A percentile compares a stretch with the other conserved stretches of the same genome.
Evolutionary conservation across 345 rosid genomes (phyloP).

Genomic region (Psidium friedrichsthalianum): DNA sequence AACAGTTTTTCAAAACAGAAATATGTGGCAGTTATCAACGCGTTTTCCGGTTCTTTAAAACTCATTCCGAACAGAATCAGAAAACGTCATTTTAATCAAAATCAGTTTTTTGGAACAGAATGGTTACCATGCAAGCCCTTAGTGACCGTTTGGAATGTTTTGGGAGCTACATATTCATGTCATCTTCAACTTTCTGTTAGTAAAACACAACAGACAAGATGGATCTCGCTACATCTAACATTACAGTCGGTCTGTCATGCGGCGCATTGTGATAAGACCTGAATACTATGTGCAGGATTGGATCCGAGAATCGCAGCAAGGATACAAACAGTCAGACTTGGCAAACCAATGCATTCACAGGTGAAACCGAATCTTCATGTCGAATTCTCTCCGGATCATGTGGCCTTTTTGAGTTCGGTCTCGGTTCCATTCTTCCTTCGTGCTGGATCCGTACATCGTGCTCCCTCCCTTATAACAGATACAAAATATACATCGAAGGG

Average conservation of each 20-base stretch:
- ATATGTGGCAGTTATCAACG: no score
- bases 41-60: no score
- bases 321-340: slow-evolving; percentile 68
- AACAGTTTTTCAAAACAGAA: no score
- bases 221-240: neutral
- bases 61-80: no score
- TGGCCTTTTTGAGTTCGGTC: neutral
- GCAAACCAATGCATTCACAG: slow-evolving; percentile 71
- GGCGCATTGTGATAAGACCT: neutral
- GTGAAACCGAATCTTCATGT: slow-evolving; percentile 10
- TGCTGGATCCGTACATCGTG: neutral
- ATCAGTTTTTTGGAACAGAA: no score
- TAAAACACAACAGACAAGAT: neutral
- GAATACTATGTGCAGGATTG: slow-evolving; percentile 48
- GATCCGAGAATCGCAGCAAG: slow-evolving; percentile 46
- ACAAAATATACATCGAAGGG: slow-evolving; percentile 79
- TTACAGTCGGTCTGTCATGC: neutral
- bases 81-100: no score
- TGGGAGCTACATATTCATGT: neutral
- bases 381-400: neutral
- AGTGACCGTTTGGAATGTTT: neutral
- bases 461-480: slow-evolving; percentile 22
- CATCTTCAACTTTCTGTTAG: neutral
- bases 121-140: no score
- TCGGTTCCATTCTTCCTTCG: neutral